Evolutionary conservation across 1,284 basidiomycete species (phyloP).

Genomic region (Pseudozyma sp.): DNA sequence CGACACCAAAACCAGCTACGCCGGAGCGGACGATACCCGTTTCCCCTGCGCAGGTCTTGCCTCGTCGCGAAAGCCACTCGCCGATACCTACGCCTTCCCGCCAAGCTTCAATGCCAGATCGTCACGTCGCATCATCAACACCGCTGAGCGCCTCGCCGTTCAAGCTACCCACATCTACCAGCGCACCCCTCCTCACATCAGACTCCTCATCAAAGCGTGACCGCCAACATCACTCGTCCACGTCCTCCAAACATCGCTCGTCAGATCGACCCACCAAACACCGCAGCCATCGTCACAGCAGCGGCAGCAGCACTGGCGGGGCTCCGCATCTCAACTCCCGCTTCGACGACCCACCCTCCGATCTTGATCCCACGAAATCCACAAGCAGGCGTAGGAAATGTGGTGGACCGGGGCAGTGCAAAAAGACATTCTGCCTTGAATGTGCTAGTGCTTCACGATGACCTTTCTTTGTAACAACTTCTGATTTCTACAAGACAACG

Average conservation of each 20-base stretch:
- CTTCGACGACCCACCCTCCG: too few relatives aligned
- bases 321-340: too few relatives aligned
- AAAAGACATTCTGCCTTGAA: constrained; percentile 41
- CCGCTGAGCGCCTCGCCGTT: not conserved
- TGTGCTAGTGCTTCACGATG: constrained; percentile 18
- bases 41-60: not conserved
- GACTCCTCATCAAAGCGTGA: too few relatives aligned
- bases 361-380: not conserved
- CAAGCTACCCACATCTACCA: not conserved
- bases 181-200: not conserved
- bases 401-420: constrained; percentile 27
- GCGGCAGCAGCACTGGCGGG: too few relatives aligned
- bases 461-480: too few relatives aligned
- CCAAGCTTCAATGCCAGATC: not conserved
- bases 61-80: not conserved
- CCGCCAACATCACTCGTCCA: not conserved
- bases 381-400: constrained; percentile 4
- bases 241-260: not conserved
- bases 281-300: not conserved
- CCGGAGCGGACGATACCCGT: not conserved
- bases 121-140: not conserved
- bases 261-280: not conserved
- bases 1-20: too few relatives aligned
- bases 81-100: too few relatives aligned
- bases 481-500: too few relatives aligned